Percentiles rank a stretch among this genome's conserved stretches.
Conservation (phyloP, 768 basidiomycete genomes). For the Agaricus sinodeliciosus region DNA sequence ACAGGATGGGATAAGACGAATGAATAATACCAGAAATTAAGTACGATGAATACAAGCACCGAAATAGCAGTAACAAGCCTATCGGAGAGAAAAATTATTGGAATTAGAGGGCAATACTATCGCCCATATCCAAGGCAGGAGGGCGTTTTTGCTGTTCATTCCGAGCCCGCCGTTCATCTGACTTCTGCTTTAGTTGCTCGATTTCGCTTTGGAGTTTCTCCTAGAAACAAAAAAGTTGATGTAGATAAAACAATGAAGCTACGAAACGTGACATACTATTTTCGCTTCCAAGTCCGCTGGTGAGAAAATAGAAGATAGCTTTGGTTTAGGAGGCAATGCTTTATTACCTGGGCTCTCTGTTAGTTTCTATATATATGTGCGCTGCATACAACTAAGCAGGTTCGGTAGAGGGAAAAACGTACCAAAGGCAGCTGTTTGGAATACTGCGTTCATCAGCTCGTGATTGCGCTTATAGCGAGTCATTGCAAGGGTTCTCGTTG, state of each 20-base stretch:
- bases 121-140: conserved; percentile 16
- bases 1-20: not conserved
- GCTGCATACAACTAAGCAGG: not conserved
- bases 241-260: not conserved
- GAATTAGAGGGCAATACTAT: conserved; percentile 13
- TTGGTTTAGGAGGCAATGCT: conserved; percentile 27
- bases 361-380: not conserved
- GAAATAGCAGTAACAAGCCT: not conserved
- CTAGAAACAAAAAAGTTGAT: conserved; percentile 23
- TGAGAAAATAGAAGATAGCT: conserved; percentile 58
- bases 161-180: conserved; percentile 35
- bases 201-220: conserved; percentile 54
- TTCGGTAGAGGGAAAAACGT: conserved; percentile 9
- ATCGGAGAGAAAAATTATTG: not conserved
- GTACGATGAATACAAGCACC: not conserved
- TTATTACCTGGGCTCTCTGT: conserved; percentile 29
- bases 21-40: not conserved
- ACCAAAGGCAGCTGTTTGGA: conserved; percentile 68
- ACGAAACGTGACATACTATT: conserved; percentile 31
- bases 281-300: conserved; percentile 50
- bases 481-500: conserved; percentile 64
- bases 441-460: conserved; percentile 80
- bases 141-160: conserved; percentile 12
- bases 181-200: conserved; percentile 42
- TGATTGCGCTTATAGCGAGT: conserved; percentile 76